Evolutionary conservation across 805 yeast species (phyloP).

Genomic region (Lipomyces sp.): DNA sequence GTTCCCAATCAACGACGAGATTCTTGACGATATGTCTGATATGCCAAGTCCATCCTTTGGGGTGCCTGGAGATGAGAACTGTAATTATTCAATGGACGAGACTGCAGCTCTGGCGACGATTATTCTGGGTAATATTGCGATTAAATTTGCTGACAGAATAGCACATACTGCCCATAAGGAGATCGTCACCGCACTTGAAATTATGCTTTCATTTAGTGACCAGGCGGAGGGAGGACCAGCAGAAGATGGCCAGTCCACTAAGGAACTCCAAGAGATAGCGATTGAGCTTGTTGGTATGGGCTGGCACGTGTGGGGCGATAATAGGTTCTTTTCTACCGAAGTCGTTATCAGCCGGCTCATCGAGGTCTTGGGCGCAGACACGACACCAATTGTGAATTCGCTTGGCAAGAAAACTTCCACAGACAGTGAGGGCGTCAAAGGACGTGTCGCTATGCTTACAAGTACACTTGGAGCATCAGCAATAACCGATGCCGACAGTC

Average conservation of each 20-base stretch:
- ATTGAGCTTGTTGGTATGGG: constrained; percentile 34
- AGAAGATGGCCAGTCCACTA: constrained; percentile 15
- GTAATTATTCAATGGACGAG: constrained; percentile 21
- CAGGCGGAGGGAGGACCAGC: constrained; percentile 2
- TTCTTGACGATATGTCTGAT: constrained; percentile 20
- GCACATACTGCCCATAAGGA: constrained; percentile 29
- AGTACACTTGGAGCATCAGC: not conserved
- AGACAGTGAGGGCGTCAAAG: not conserved
- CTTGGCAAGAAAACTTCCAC: constrained; percentile 1
- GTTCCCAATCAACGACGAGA: constrained; percentile 20
- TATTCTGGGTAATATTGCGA: constrained; percentile 31
- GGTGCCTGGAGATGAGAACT: constrained; percentile 10
- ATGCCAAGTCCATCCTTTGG: constrained; percentile 7
- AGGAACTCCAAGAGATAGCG: constrained; percentile 29
- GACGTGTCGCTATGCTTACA: not conserved
- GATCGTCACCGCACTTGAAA: constrained; percentile 25
- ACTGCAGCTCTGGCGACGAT: constrained; percentile 24
- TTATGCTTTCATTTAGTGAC: constrained; percentile 15
- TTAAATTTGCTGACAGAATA: constrained; percentile 17
- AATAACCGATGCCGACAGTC: constrained; percentile 7
- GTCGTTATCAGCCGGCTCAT: constrained; percentile 16
- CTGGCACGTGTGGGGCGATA: constrained; percentile 35
- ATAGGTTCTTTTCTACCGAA: constrained; percentile 18
- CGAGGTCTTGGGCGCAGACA: constrained; percentile 26
- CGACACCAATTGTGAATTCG: constrained; percentile 14